These are phyloP conservation scores for Haematococcus sp. DNA, from an alignment of 139 green algal species.

Conservation along the genomic window DNA sequence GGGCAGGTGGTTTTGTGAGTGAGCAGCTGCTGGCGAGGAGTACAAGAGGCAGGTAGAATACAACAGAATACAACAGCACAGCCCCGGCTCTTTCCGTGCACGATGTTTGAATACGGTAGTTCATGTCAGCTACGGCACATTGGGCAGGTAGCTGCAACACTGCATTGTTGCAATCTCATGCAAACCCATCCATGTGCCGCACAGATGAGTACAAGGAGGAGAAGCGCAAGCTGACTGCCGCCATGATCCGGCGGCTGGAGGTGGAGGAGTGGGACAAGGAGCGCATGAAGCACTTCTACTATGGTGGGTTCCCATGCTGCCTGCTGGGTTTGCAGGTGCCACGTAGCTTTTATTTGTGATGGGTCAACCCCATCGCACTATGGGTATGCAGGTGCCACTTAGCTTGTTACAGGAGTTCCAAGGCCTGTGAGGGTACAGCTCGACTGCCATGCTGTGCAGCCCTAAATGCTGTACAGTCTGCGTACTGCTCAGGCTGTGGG, in stretches of 20 bases:
- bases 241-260: conserved; percentile 52
- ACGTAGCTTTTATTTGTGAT: background rate
- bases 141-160: no score
- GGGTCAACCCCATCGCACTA: no score
- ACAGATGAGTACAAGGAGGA: conserved; percentile 42
- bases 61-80: no score
- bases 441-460: no score
- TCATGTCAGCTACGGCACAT: no score
- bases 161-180: no score
- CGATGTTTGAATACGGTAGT: no score
- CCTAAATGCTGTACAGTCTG: no score
- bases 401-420: no score
- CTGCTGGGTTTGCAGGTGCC: conserved; percentile 14
- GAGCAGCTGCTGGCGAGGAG: background rate
- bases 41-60: background rate
- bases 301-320: conserved; percentile 13
- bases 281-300: conserved; percentile 58
- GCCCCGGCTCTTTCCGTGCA: no score
- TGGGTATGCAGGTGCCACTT: background rate
- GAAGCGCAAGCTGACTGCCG: conserved; percentile 42
- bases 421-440: no score
- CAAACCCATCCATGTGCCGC: background rate
- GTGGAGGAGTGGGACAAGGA: conserved; percentile 70
- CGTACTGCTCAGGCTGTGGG: no score
- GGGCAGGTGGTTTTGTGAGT: background rate